phyloP scores from a whole-genome alignment of 495 filamentous ascomycete genomes.

The Xylaria venustula region DNA sequence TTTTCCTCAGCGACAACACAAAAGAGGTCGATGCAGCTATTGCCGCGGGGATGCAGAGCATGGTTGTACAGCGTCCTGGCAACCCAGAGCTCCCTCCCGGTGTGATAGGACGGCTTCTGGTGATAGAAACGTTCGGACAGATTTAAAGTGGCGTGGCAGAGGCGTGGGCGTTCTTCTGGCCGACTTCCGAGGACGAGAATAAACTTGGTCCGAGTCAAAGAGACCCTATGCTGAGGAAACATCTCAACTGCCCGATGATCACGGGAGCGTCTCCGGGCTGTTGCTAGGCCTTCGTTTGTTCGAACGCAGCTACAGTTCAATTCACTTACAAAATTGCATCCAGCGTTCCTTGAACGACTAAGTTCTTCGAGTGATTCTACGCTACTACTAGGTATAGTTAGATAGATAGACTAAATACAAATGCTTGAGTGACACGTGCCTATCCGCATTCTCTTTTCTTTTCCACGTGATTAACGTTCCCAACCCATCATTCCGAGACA shows the following conservation, averaged over 20 bases:
- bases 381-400: too few species aligned
- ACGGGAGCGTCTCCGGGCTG: too few species aligned
- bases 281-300: too few species aligned
- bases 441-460: too few species aligned
- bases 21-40: conserved; percentile 67
- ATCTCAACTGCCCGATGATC: neutral
- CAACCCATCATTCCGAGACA: neutral
- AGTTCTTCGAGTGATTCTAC: too few species aligned
- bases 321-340: too few species aligned
- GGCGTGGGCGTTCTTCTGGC: neutral
- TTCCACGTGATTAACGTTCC: neutral
- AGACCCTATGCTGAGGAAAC: neutral
- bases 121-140: conserved; percentile 44
- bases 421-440: too few species aligned
- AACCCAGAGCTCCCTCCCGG: conserved; percentile 55
- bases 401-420: too few species aligned
- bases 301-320: too few species aligned
- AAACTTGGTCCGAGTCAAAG: neutral
- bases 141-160: neutral
- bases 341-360: too few species aligned
- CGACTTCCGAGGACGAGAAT: neutral
- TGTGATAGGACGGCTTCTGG: conserved; percentile 38
- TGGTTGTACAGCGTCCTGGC: conserved; percentile 61
- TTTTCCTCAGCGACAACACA: conserved; percentile 71
- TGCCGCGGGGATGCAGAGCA: conserved; percentile 59